Evolutionary conservation across 2,329 filamentous ascomycete genomes (phyloP), one percentile per base, ranked within the genome.

Genomic region (Nemania sp.): DNA sequence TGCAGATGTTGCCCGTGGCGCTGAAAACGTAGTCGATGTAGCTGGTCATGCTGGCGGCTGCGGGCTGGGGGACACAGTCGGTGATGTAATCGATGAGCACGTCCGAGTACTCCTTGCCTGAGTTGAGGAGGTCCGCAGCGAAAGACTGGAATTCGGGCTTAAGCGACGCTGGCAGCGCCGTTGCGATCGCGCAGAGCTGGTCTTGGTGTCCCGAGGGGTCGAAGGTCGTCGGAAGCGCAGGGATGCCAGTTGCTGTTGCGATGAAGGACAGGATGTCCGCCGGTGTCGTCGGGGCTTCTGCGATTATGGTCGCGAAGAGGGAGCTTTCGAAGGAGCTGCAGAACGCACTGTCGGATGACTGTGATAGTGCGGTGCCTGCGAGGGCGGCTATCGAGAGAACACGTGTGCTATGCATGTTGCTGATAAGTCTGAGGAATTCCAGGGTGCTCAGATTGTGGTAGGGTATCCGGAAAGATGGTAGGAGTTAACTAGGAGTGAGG

Each of bases 1-100:
- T 24, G 51, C 63, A 66, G 51, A 61, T 52, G 43, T 66, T 61
- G 4, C 52, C 63, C 3, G 63, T 66, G 22, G 56, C 56, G 10
- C 38, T 56, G 41, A 61, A 61, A 0, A 61, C 32, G 52, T 61
- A 26, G 29, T 56, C 43, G 52, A 66, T 1, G 63, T 61, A 61
- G 63, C 63, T 66, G 51, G 22, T 49, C 38, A 32, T n/a, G 57
- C 51, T 56, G 41, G 57, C 20, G 56, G 22, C 56, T 10, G 6
- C 11, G 27, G 51, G 6, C 20, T 49, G 41, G 11, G 51, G 51
- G 18, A 10, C 2, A 15, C 63, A 66, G 51, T 61, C 57, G 27
- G 57, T 56, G 41, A 66, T 26, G 43, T 43, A 66, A 1, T 32
- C 24, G 43, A 61, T 15, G 63, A 56, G 1, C 2, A 52, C 57